These are phyloP conservation scores for Ophiostoma tasmaniense DNA, from an alignment of 2,329 filamentous ascomycete genomes.

Conservation along the genomic window DNA sequence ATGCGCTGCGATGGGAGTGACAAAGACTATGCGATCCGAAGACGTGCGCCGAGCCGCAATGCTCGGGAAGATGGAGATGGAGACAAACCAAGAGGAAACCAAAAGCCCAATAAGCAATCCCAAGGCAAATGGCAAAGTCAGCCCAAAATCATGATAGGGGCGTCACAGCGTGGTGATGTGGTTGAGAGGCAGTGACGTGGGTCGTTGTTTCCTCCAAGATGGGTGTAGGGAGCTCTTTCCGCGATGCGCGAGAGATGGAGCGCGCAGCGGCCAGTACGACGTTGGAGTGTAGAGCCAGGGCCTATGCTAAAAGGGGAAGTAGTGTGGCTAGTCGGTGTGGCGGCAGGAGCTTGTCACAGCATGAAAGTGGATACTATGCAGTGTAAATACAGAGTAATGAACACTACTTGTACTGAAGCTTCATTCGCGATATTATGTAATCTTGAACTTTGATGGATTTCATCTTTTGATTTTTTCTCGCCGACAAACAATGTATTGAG, in stretches of 20 bases:
- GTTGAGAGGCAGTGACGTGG: background rate
- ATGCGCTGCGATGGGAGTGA: background rate
- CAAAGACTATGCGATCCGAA: background rate
- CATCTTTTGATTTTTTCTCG: background rate
- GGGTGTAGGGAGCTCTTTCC: background rate
- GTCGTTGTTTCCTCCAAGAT: background rate
- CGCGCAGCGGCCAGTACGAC: background rate
- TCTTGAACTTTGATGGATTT: too few relatives aligned
- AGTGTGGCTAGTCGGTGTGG: background rate
- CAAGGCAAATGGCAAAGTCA: background rate
- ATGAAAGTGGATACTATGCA: background rate
- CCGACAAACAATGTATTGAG: background rate
- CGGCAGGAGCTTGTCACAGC: background rate
- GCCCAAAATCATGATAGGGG: background rate
- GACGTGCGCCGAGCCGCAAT: background rate
- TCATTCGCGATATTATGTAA: background rate
- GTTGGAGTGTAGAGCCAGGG: background rate
- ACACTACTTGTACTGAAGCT: background rate
- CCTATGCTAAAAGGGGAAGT: background rate
- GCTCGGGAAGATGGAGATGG: background rate
- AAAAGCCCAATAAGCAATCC: background rate
- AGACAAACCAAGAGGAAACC: background rate
- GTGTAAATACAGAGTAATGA: too few relatives aligned
- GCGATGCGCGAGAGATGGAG: background rate
- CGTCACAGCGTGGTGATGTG: background rate